A percentile compares a stretch with the other conserved stretches of the same genome.
Evolutionary conservation across 108 stramenopile genomes (phyloP).

Genomic region (Fragilariopsis cylindrus): DNA sequence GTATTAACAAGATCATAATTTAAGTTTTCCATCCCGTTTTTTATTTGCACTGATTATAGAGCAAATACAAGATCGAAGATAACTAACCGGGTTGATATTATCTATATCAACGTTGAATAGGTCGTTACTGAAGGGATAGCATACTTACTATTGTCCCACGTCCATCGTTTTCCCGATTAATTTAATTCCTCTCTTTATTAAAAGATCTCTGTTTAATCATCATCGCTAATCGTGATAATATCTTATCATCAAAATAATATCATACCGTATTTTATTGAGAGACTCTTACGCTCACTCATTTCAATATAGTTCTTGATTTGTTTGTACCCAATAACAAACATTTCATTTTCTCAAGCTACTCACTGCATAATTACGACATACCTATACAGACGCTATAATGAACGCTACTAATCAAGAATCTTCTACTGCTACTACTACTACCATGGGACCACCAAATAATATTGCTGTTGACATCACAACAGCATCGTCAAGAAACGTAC

Average conservation of each 20-base stretch:
- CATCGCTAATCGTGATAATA: too few relatives aligned
- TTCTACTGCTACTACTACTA: neutral
- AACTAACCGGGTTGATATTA: too few relatives aligned
- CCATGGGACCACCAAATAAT: neutral
- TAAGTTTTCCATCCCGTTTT: too few relatives aligned
- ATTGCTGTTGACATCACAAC: constrained; percentile 11
- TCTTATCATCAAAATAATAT: too few relatives aligned
- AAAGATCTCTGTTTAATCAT: too few relatives aligned
- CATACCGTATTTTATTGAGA: too few relatives aligned
- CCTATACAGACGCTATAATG: neutral
- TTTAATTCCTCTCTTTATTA: neutral
- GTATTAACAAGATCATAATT: too few relatives aligned
- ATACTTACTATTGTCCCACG: constrained; percentile 16
- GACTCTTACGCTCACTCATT: too few relatives aligned
- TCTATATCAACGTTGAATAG: constrained; percentile 15
- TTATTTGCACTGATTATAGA: too few relatives aligned
- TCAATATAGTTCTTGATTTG: too few relatives aligned
- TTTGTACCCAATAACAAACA: neutral
- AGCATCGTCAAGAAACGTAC: constrained; percentile 5
- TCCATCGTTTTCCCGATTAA: neutral
- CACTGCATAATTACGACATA: neutral
- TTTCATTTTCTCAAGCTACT: neutral
- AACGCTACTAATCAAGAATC: constrained; percentile 9
- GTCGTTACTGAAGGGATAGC: constrained; percentile 16
- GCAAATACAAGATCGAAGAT: too few relatives aligned